Base-by-base conservation (phyloP, 2,329 filamentous ascomycete genomes). In the Scopulariopsis brevicaulis region DNA sequence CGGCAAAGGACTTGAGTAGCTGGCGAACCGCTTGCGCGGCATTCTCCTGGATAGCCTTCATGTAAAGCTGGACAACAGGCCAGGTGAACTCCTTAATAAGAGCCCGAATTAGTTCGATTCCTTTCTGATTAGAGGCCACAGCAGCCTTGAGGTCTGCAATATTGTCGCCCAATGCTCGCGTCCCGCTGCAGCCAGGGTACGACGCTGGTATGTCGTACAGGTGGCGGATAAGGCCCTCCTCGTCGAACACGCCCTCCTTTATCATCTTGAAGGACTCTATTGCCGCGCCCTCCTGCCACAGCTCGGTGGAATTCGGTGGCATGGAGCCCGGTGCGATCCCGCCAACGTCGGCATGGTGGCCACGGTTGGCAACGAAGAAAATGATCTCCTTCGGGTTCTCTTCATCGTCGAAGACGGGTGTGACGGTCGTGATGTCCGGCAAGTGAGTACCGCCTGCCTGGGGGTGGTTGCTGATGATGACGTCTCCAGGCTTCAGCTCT, bases 291-390 rank as follows among this genome's bases (percentile, higher is more conserved):
- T 86, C 83, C 65, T 85, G 80, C 64, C 73, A 85, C 8, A 85
- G 70, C 63, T 84, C 82, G 37, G 81, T 77, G 0, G 85, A 89
- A 62, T 88, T 82, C 5, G 87, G 85, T 0, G 89, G 89, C 89
- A 93, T 93, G 2, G 85, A 89, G 0, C 89, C 89, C 0, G 89
- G 88, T 1, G 90, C 77, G 53, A 91, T 90, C 10, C 89, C 89
- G 14, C 89, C 89, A 63, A 93, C 92, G 65, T 93, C 89, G n/a
- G 89, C 89, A 65, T 93, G 89, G 64, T 93, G 89, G 0, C 88
- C 89, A 58, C 88, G 80, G 3, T 86, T 90, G 0, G 89, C 89
- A 1, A 90, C 88, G 63, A 91, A 93, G 70, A 93, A 93, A 55
- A 91, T 80, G 57, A 92, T 90, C 1, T n/a, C n/a, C n/a, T n/a